Base-by-base conservation (phyloP, 306 rosid genomes). In the Vigna angularis region DNA sequence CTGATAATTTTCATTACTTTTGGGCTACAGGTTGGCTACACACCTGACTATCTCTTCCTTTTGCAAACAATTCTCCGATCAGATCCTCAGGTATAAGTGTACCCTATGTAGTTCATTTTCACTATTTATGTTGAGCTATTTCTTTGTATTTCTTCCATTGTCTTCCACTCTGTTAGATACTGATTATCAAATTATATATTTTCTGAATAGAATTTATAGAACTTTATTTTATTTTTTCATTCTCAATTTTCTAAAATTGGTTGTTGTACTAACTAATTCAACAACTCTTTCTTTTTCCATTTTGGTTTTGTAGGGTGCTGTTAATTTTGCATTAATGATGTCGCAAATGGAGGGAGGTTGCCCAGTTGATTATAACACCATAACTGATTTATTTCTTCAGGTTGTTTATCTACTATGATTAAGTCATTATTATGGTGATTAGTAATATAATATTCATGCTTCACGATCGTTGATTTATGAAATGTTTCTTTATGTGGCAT, bases 271-370 rank as follows among this genome's bases (percentile, higher is more conserved):
- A 59, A 38, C 52, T 44, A 65, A 12, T 34, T 57, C n/a, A 44
- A 53, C 81, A 44, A 69, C 40, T 57, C 47, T 2, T 2, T 51
- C 67, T 64, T 51, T 76, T 22, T 30, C 52, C n/a, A 34, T 79
- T 68, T 85, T 78, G 71, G 61, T 38, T 26, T 85, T 83, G 71
- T 83, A 96, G 99, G 98, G 99, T 85, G 99, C 99, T 74, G 99
- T 96, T 72, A 96, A 96, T 87, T 96, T 96, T 86, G 99, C 98
- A 53, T 86, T 96, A 73, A 96, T 96, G 99, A 93, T 96, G 99
- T 90, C 99, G 44, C 98, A 93, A 93, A 96, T 96, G 99, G 99
- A 96, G 84, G 99, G 99, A 65, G 99, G 99, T 70, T 93, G 98
- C 68, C 99, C 99, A 3, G 85, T 96, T 78, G 99, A 96, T 82